Percentiles rank a stretch among this genome's conserved stretches.
Conservation (phyloP, 352 stramenopile genomes). For the Phytophthora pinifolia region DNA sequence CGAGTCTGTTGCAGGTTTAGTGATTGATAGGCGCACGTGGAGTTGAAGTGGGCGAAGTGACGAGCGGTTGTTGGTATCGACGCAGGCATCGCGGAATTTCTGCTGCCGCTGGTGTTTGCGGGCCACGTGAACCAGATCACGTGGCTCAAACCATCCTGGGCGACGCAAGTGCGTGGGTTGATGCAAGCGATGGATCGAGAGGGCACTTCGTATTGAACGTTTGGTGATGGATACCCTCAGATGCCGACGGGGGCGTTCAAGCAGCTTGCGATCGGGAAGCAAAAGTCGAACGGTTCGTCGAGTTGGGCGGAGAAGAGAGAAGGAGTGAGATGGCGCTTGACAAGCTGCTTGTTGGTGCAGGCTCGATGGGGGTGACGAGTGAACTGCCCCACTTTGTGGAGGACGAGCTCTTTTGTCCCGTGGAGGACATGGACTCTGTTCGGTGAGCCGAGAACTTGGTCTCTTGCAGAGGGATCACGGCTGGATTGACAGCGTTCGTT, state of each 20-base stretch:
- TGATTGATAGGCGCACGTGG: too few species aligned
- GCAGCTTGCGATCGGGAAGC: constrained; percentile 44
- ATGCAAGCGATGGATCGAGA: neutral
- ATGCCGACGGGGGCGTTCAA: constrained; percentile 40
- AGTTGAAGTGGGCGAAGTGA: neutral
- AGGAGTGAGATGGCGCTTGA: neutral
- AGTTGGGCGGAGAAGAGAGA: neutral
- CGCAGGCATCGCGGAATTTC: constrained; percentile 84
- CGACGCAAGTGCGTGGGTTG: constrained; percentile 46
- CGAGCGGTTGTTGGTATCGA: neutral
- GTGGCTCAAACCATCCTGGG: constrained; percentile 87
- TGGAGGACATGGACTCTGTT: constrained; percentile 37
- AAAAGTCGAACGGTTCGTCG: constrained; percentile 31
- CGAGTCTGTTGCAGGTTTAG: constrained; percentile 42
- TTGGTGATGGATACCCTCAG: constrained; percentile 7
- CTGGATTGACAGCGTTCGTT: neutral
- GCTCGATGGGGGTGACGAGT: constrained; percentile 54
- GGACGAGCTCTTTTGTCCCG: constrained; percentile 56
- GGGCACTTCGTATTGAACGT: too few species aligned
- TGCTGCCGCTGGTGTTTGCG: constrained; percentile 75
- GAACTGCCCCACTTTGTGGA: constrained; percentile 71
- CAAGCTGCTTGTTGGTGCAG: constrained; percentile 8
- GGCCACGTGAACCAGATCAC: constrained; percentile 74
- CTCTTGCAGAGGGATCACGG: neutral
- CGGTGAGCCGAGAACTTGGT: constrained; percentile 21